Conservation (phyloP, 192 early-diverging fungal genomes). For the Entomortierella lignicola region DNA sequence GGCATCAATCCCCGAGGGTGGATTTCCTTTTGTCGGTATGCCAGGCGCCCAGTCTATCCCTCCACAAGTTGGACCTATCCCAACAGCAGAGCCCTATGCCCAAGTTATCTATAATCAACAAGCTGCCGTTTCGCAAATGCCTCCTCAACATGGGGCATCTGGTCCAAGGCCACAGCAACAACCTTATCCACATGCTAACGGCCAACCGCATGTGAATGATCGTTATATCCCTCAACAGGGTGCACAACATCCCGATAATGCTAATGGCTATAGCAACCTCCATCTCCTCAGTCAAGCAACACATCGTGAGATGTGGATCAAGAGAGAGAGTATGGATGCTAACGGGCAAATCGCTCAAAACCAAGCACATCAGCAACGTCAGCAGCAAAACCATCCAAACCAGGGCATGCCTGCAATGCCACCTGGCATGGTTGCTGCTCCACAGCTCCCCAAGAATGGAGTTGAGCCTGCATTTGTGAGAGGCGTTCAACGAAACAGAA, state of each 20-base stretch:
- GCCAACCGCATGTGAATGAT: constrained; percentile 31
- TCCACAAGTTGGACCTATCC: constrained; percentile 17
- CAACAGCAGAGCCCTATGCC: constrained; percentile 31
- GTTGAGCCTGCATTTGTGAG: constrained; percentile 5
- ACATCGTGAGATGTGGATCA: constrained; percentile 47
- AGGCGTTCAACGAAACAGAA: constrained; percentile 7
- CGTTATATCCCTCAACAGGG: constrained; percentile 34
- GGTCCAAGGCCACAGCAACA: neutral
- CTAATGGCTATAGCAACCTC: constrained; percentile 25
- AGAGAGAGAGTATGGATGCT: constrained; percentile 35
- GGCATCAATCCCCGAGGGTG: constrained; percentile 14
- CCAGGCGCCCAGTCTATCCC: constrained; percentile 8
- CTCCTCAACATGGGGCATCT: constrained; percentile 11
- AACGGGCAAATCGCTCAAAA: constrained; percentile 17
- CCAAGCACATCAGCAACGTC: constrained; percentile 8
- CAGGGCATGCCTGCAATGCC: constrained; percentile 16
- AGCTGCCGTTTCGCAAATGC: constrained; percentile 6
- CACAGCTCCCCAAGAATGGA: constrained; percentile 3
- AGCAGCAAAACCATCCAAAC: constrained; percentile 6
- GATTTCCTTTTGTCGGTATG: constrained; percentile 32
- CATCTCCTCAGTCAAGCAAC: constrained; percentile 45
- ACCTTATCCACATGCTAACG: constrained; percentile 27
- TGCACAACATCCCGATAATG: constrained; percentile 16
- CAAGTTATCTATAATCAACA: constrained; percentile 30
- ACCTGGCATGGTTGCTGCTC: constrained; percentile 13